phyloP scores from a whole-genome alignment of 1,284 basidiomycete genomes.

The Baeospora myosura region DNA sequence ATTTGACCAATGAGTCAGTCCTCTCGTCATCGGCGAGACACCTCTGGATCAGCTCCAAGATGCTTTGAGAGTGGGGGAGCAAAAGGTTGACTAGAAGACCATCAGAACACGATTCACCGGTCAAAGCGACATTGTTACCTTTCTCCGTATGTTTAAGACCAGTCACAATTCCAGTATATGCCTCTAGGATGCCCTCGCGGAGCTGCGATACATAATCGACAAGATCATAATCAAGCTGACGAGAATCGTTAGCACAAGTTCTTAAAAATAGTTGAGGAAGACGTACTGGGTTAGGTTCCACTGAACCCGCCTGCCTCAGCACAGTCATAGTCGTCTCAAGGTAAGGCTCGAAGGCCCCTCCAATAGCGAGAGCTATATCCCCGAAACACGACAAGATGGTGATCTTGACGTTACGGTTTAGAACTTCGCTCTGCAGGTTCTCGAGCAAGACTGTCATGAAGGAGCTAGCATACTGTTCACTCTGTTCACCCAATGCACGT shows the following conservation, averaged over 20 bases:
- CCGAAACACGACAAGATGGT: conserved; percentile 93
- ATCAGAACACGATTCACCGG: not conserved
- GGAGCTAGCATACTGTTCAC: conserved; percentile 74
- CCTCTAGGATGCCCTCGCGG: conserved; percentile 93
- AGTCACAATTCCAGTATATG: conserved; percentile 91
- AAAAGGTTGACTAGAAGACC: conserved; percentile 50
- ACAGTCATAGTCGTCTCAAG: conserved; percentile 88
- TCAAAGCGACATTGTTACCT: conserved; percentile 36
- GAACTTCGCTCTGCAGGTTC: conserved; percentile 85
- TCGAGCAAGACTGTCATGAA: conserved; percentile 92
- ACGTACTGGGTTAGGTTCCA: conserved; percentile 79
- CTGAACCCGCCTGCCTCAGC: conserved; percentile 81
- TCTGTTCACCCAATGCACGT: conserved; percentile 82
- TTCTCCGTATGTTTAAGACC: conserved; percentile 83
- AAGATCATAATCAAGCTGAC: conserved; percentile 79
- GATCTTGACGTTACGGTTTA: conserved; percentile 95
- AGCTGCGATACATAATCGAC: conserved; percentile 89
- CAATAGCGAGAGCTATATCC: conserved; percentile 93
- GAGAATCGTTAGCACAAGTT: conserved; percentile 13
- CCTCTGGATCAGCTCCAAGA: conserved; percentile 79
- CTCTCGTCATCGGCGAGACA: conserved; percentile 81
- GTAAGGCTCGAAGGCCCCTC: conserved; percentile 82
- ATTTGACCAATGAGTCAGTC: conserved; percentile 71
- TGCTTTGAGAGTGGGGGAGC: conserved; percentile 67
- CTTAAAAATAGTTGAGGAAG: conserved; percentile 8